These are phyloP conservation scores for Echria macrotheca DNA, from an alignment of 495 filamentous ascomycete species.

Conservation along the genomic window DNA sequence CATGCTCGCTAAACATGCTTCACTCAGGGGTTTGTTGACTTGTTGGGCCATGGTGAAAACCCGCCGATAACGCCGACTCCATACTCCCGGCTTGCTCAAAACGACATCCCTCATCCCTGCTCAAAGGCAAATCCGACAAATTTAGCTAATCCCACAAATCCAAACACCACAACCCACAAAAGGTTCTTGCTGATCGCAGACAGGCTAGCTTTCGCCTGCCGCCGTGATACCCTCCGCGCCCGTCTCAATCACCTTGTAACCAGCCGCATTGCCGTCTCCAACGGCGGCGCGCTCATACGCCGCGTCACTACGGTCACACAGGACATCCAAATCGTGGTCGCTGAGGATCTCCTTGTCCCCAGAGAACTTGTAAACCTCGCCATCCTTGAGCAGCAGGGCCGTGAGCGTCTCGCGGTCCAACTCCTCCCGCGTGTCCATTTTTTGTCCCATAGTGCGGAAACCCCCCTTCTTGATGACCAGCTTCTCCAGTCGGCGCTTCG, in stretches of 20 bases:
- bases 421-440: slow-evolving; percentile 44
- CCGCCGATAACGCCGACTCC: background rate
- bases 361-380: slow-evolving; percentile 56
- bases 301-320: slow-evolving; percentile 75
- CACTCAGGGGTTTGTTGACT: slow-evolving; percentile 3
- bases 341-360: slow-evolving; percentile 60
- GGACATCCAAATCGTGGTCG: slow-evolving; percentile 66
- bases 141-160: background rate
- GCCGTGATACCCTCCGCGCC: slow-evolving; percentile 38
- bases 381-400: slow-evolving; percentile 56
- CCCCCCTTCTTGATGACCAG: slow-evolving; percentile 91
- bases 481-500: slow-evolving; percentile 90
- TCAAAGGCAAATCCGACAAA: no score
- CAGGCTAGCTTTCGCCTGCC: no score
- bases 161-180: background rate
- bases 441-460: slow-evolving; percentile 59
- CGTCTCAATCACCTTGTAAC: slow-evolving; percentile 67
- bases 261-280: slow-evolving; percentile 57
- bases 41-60: background rate
- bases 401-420: slow-evolving; percentile 55
- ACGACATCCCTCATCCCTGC: no score
- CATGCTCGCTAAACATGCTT: background rate
- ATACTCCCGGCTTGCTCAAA: background rate
- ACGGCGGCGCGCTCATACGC: slow-evolving; percentile 77
- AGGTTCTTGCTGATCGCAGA: no score